Evolutionary conservation across 805 yeast species (phyloP), one percentile per base, ranked within the genome.

Genomic region (Saccharomycodes ludwigii): DNA sequence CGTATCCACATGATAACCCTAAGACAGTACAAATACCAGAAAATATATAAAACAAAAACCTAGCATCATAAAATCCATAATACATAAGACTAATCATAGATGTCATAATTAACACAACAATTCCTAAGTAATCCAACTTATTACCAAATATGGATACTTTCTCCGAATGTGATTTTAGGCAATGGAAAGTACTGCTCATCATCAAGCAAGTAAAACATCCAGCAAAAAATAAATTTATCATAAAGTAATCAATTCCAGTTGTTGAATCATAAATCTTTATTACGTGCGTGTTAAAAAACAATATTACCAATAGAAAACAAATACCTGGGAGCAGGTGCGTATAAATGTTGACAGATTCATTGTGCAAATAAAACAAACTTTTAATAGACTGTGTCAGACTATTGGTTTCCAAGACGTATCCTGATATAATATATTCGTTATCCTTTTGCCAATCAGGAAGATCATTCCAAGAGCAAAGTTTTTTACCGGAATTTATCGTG

Each of bases 361-460:
- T 80, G 53, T 80, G 88, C 9, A 76, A 32, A 42, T 71, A 75
- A 7, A 60, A 44, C 25, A 79, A 52, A 11, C 80, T 68, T 18
- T 54, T 36, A 9, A 71, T 37, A 33, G 76, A 70, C 23, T 48
- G 54, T 21, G 31, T 31, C 37, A 54, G 65, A 30, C 76, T 68
- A 22, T 50, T 44, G 1, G 80, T 70, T 33, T 68, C 72, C 19
- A 56, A 61, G 13, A 79, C 76, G 44, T 79, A 79, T 5, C 83
- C 82, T 2, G 71, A 56, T 18, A 59, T 44, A 23, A 79, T 78
- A 45, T 52, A 75, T 40, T 72, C 77, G 47, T 79, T 79, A 44
- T 79, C 88, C 37, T 66, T 62, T 44, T 77, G 85, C 91, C 91
- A 79, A 6, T 59, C 68, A 14, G 76, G 81, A 10, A 80, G 50